Conservation (phyloP, 352 stramenopile species). For the Albugo candida region DNA sequence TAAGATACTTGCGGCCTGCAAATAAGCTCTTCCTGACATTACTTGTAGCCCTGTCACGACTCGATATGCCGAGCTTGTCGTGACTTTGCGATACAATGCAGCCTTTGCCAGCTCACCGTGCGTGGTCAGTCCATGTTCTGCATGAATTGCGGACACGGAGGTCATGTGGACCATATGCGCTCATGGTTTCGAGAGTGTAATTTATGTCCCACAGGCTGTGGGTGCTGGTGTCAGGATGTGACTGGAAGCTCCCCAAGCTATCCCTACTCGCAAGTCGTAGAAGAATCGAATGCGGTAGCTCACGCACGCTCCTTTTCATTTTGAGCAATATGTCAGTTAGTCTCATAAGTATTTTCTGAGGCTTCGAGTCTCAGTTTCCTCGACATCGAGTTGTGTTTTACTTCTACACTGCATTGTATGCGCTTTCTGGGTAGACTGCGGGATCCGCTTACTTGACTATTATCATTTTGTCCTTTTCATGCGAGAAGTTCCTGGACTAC, state of each 20-base stretch:
- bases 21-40: background rate
- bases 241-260: constrained; percentile 13
- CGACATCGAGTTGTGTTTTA: too few relatives aligned
- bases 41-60: constrained; percentile 23
- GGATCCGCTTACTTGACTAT: too few relatives aligned
- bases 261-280: too few relatives aligned
- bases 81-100: constrained; percentile 64
- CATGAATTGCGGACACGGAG: constrained; percentile 66
- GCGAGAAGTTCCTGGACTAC: too few relatives aligned
- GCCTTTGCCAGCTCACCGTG: constrained; percentile 63
- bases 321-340: too few relatives aligned
- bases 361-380: too few relatives aligned
- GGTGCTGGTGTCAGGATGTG: constrained; percentile 70
- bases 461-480: too few relatives aligned
- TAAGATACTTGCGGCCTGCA: constrained; percentile 11
- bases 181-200: constrained; percentile 62
- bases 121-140: constrained; percentile 75
- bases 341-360: too few relatives aligned
- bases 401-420: too few relatives aligned
- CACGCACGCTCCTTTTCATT: too few relatives aligned
- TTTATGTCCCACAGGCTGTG: constrained; percentile 57
- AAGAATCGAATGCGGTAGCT: too few relatives aligned
- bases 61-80: constrained; percentile 39
- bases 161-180: constrained; percentile 44
- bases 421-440: too few relatives aligned